Conservation (phyloP, 2,329 filamentous ascomycete genomes). For the Calonectria pseudoturangicola region DNA sequence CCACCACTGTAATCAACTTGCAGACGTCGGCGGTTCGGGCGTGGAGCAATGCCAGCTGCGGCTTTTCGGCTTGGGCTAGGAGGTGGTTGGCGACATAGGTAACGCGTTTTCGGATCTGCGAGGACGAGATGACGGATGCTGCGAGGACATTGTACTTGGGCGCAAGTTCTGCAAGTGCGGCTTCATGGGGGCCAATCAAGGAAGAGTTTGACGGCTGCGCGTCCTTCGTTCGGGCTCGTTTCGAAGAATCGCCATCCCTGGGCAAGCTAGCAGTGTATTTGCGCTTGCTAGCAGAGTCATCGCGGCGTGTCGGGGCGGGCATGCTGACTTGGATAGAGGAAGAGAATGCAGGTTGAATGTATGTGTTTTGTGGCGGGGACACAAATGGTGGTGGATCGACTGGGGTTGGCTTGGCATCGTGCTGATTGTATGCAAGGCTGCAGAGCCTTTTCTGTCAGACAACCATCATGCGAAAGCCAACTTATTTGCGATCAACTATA, state of each 20-base stretch:
- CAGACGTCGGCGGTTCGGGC: slow-evolving; percentile 70
- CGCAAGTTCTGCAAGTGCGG: slow-evolving; percentile 65
- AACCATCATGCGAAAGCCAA: neutral
- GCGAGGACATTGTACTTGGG: slow-evolving; percentile 70
- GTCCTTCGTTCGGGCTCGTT: slow-evolving; percentile 37
- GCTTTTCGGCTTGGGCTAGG: slow-evolving; percentile 50
- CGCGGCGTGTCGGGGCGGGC: slow-evolving; percentile 36
- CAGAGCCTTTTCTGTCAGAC: slow-evolving; percentile 20
- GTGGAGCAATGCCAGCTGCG: slow-evolving; percentile 68
- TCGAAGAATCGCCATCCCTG: slow-evolving; percentile 36
- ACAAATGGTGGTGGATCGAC: slow-evolving; percentile 45
- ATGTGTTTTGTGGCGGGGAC: slow-evolving; percentile 18
- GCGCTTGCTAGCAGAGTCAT: slow-evolving; percentile 45
- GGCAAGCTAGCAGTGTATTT: slow-evolving; percentile 38
- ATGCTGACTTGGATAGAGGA: slow-evolving; percentile 44
- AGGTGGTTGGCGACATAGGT: slow-evolving; percentile 67
- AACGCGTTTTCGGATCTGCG: slow-evolving; percentile 75
- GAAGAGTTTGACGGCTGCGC: slow-evolving; percentile 40
- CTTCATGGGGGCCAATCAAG: slow-evolving; percentile 63
- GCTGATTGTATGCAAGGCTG: slow-evolving; percentile 34
- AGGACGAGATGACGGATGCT: slow-evolving; percentile 75
- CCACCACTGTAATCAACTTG: slow-evolving; percentile 81
- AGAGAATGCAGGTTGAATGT: slow-evolving; percentile 33
- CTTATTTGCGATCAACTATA: neutral
- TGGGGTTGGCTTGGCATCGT: slow-evolving; percentile 45